Evolutionary conservation across 2,329 filamentous ascomycete species (phyloP).

Genomic region (Ampelomyces quisqualis): DNA sequence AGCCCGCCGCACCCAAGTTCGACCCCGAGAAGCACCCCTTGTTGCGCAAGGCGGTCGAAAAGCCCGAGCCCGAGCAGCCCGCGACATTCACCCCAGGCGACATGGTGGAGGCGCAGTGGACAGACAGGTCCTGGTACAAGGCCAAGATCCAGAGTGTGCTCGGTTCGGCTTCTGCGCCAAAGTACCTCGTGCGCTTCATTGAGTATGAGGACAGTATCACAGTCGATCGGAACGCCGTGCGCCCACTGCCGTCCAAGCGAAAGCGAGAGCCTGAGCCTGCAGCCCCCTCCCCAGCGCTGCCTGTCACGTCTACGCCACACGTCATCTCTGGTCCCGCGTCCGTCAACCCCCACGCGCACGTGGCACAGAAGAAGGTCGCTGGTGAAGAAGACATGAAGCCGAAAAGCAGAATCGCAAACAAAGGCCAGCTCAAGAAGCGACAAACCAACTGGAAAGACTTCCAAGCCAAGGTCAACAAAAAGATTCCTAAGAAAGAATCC

Average conservation of each 20-base stretch:
- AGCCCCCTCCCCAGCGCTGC: slow-evolving; percentile 45
- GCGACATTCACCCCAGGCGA: slow-evolving; percentile 82
- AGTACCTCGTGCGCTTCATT: slow-evolving; percentile 95
- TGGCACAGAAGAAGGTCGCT: slow-evolving; percentile 63
- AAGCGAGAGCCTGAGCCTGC: slow-evolving; percentile 84
- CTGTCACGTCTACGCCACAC: slow-evolving; percentile 44
- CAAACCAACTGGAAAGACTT: slow-evolving; percentile 97
- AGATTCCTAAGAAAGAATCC: slow-evolving; percentile 85
- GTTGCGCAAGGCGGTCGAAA: slow-evolving; percentile 55
- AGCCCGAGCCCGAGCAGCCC: slow-evolving; percentile 38
- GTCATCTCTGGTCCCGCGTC: slow-evolving; percentile 68
- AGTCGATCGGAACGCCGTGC: slow-evolving; percentile 52
- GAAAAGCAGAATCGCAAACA: slow-evolving; percentile 79
- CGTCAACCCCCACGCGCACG: slow-evolving; percentile 66
- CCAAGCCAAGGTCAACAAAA: slow-evolving; percentile 66
- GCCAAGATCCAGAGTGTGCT: slow-evolving; percentile 92
- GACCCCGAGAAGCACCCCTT: slow-evolving; percentile 78
- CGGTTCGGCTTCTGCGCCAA: slow-evolving; percentile 83
- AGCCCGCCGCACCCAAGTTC: slow-evolving; percentile 60
- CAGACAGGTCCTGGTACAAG: slow-evolving; percentile 87
- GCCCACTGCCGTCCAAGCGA: slow-evolving; percentile 41
- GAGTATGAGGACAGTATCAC: slow-evolving; percentile 88
- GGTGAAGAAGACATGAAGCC: slow-evolving; percentile 66
- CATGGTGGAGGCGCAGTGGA: slow-evolving; percentile 85
- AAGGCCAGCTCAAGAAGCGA: slow-evolving; percentile 83